A percentile compares a stretch with the other conserved stretches of the same genome.
phyloP scores from a whole-genome alignment of 345 rosid species.

The Rhizophora mangle region DNA sequence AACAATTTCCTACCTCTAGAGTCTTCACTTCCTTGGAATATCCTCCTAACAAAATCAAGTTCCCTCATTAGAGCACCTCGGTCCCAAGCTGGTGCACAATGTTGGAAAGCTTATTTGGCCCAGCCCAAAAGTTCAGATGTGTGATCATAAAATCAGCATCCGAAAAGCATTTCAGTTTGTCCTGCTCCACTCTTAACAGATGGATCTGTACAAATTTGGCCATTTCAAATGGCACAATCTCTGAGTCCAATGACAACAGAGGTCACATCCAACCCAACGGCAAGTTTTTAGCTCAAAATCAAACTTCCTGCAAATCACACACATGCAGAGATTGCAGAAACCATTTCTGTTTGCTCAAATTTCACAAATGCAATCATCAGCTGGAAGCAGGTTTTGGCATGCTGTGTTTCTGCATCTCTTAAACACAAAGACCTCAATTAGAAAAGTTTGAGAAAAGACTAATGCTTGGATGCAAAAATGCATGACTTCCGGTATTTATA shows the following conservation, averaged over 20 bases:
- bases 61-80: conserved; percentile 77
- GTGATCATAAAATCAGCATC: conserved; percentile 81
- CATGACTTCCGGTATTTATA: conserved; percentile 86
- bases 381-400: conserved; percentile 85
- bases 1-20: conserved; percentile 74
- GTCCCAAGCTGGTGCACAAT: conserved; percentile 93
- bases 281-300: conserved; percentile 95
- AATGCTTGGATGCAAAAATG: conserved; percentile 79
- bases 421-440: conserved; percentile 80
- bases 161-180: conserved; percentile 81
- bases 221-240: conserved; percentile 92
- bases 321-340: conserved; percentile 97
- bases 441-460: conserved; percentile 76
- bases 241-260: conserved; percentile 99
- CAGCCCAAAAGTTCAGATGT: conserved; percentile 93
- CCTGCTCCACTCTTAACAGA: conserved; percentile 65
- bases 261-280: conserved; percentile 97
- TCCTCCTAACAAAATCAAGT: conserved; percentile 84
- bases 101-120: conserved; percentile 97
- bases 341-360: conserved; percentile 78
- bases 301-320: conserved; percentile 93
- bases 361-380: conserved; percentile 85
- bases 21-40: conserved; percentile 82
- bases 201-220: conserved; percentile 73
- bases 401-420: conserved; percentile 92